Evolutionary conservation across 352 stramenopile species (phyloP), one percentile per base, ranked within the genome.

Genomic region (Globisporangium lucens): DNA sequence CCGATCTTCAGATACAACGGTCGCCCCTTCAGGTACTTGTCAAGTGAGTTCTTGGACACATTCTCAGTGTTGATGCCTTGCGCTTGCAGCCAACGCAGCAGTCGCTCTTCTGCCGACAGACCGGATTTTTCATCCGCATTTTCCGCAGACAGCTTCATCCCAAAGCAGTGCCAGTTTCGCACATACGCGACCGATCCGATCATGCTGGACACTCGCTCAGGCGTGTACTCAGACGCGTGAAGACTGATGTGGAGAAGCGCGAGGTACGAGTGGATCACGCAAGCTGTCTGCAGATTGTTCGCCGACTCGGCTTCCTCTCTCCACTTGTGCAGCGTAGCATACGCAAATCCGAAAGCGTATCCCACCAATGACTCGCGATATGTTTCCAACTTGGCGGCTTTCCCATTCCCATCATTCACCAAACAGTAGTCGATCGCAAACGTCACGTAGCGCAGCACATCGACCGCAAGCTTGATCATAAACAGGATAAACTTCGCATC

Each of bases 111-210:
- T 7, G 82, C 87, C 10, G 78, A 82, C 22, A 96, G 51, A 1
- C 69, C 75, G n/a, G 71, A 68, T 46, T 78, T 83, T 49, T 88
- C 66, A 43, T 80, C 78, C 30, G 60, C 59, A 58, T 67, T 72
- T 52, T 87, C 83, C 0, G 74, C 68, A 5, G 86, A 91, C 4
- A 96, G 70, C 35, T 90, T 90, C 84, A 96, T 93, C 0, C 90
- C 90, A 65, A 97, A 97, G 67, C 90, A 94, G 70, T 97, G 90
- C 90, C 90, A 97, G 67, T 96, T 97, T 27, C 89, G 86, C 30
- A 97, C 85, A 43, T 94, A 96, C 8, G 85, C 87, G 51, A 97
- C 80, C 15, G 87, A 94, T 4, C 89, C 89, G 52, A 96, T 79
- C 71, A 96, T 82, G 24, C 77, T 71, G 0, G 83, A 82, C 13